These are phyloP conservation scores for Leccinum variicolor DNA, from an alignment of 768 basidiomycete genomes.

Conservation along the genomic window DNA sequence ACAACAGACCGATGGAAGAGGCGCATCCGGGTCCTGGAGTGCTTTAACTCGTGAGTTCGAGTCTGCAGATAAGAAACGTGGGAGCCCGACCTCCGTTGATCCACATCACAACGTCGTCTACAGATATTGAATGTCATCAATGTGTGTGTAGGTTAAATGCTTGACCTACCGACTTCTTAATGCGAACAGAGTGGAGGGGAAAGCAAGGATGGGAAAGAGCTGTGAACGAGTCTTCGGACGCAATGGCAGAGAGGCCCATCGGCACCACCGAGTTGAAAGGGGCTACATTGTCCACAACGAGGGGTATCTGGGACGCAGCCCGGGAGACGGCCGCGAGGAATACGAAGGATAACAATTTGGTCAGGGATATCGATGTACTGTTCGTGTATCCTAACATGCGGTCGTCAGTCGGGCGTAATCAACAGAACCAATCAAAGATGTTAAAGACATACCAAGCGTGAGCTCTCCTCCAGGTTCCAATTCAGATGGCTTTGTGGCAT, in stretches of 20 bases:
- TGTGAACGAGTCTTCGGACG: constrained; percentile 32
- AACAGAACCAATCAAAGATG: not conserved
- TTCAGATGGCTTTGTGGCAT: constrained; percentile 35
- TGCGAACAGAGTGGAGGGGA: constrained; percentile 50
- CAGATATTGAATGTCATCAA: not conserved
- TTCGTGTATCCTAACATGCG: constrained; percentile 40
- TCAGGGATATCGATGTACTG: constrained; percentile 40
- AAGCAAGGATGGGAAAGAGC: constrained; percentile 47
- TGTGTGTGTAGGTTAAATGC: not conserved
- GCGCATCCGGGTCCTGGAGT: constrained; percentile 55
- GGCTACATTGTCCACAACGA: not conserved
- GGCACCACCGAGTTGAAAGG: not conserved
- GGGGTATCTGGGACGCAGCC: constrained; percentile 7
- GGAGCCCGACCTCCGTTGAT: constrained; percentile 53
- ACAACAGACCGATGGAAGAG: constrained; percentile 52
- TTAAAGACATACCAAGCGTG: constrained; percentile 51
- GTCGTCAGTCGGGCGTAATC: not conserved
- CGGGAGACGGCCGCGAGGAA: constrained; percentile 1
- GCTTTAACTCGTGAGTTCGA: not conserved
- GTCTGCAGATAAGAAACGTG: not conserved
- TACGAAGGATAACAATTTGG: constrained; percentile 1
- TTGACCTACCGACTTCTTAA: constrained; percentile 50
- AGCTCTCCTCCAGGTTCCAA: constrained; percentile 73
- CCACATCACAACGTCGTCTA: constrained; percentile 70
- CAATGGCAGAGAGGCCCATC: constrained; percentile 24